Base-by-base conservation (phyloP, 805 yeast species). In the Myxozyma udenii region DNA sequence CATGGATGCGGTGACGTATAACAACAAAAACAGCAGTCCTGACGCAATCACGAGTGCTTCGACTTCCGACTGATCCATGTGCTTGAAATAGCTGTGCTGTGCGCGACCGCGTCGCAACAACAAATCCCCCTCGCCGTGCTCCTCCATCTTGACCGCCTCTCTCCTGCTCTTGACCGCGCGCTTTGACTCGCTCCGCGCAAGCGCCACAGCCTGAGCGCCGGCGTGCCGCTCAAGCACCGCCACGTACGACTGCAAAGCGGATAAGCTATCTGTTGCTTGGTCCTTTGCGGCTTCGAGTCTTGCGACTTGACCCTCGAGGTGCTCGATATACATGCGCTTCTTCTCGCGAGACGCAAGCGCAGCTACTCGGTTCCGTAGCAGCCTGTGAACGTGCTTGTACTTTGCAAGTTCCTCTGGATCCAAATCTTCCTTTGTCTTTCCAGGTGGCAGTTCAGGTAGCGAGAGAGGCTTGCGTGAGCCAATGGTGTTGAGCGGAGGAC, bases 261-360 rank as follows among this genome's bases (percentile, higher is more conserved):
- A 28, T 5, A 16, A 7, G 16, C 19, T 48, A 19, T 21, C n/a
- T 16, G 19, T 21, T 16, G 37, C 35, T 12, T 38, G 46, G 7
- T 22, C 24, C 38, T 45, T 36, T 24, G 51, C 52, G 12, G 41
- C 37, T 18, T 46, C 39, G 9, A 55, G 46, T 30, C 25, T 43
- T 32, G 40, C 47, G 33, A 37, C 47, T 23, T 44, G 41, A 11
- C 32, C 39, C 32, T 55, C 58, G 11, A 55, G 48, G 25, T 48
- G 57, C 35, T 53, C 60, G 18, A 53, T 53, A 22, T 53, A 55
- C 44, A 55, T 35, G 14, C 54, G 26, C 42, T 51, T 51, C 48
- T 55, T 55, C 44, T 55, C 60, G 14, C 60, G 39, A 3, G 60
- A 55, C 16, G 60, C 58, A 14, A 55, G 40, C 12, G 60, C 60